These are phyloP conservation scores for slime mould (Dictyostelium discoideum) DNA, from an alignment of 78 protist genomes.

Conservation along the genomic window DNA sequence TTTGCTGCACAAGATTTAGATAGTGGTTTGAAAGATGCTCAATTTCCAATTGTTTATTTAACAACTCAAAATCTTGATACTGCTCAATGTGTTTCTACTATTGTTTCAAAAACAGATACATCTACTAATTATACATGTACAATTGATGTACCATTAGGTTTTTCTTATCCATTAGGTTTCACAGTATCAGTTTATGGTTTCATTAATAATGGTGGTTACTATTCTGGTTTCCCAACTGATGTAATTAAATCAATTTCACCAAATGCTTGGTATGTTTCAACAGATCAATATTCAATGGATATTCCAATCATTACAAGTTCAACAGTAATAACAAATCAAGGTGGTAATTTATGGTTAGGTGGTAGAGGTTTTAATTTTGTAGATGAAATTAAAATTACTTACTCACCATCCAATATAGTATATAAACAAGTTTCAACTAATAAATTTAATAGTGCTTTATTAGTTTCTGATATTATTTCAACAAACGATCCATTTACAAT, in stretches of 20 bases:
- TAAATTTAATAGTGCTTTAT: neutral
- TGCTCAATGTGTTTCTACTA: neutral
- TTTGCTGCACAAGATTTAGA: neutral
- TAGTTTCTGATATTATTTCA: neutral
- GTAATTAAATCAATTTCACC: neutral
- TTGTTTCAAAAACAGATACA: neutral
- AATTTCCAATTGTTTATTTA: neutral
- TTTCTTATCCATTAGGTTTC: neutral
- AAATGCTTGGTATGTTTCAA: neutral
- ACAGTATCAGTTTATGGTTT: neutral
- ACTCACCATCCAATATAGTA: neutral
- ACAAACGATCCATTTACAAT: neutral
- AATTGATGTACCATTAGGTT: neutral
- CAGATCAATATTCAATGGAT: neutral
- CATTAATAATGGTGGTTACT: neutral
- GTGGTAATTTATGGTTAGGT: neutral
- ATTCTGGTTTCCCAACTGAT: neutral
- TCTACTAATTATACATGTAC: neutral
- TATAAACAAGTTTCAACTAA: neutral
- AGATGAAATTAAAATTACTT: neutral
- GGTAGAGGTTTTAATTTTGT: neutral
- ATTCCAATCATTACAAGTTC: neutral
- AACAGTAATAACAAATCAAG: neutral
- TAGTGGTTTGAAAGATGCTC: neutral
- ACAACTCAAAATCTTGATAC: neutral